These are phyloP conservation scores for Kodamaea ohmeri DNA, from an alignment of 1,139 yeast species.

Conservation along the genomic window DNA sequence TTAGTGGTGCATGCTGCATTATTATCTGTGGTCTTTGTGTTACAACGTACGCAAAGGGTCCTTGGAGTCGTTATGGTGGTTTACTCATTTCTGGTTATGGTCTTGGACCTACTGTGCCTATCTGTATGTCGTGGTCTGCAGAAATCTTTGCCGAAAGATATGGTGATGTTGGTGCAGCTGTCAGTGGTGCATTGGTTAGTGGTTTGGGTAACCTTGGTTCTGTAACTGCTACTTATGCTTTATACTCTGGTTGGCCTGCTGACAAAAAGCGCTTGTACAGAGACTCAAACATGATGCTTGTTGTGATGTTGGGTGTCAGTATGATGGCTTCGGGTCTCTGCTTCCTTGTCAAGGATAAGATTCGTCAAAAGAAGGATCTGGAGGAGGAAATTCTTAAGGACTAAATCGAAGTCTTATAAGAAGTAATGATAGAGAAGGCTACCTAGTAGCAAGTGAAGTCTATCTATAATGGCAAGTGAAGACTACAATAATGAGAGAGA, in stretches of 20 bases:
- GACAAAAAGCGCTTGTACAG: slow-evolving; percentile 60
- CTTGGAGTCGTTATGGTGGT: slow-evolving; percentile 81
- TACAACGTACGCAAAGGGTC: slow-evolving; percentile 68
- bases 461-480: too few species aligned
- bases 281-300: slow-evolving; percentile 82
- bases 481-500: too few species aligned
- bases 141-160: slow-evolving; percentile 69
- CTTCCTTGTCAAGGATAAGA: slow-evolving; percentile 26
- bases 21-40: slow-evolving; percentile 75
- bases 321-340: slow-evolving; percentile 48
- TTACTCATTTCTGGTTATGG: slow-evolving; percentile 81
- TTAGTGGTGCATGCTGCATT: slow-evolving; percentile 57
- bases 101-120: slow-evolving; percentile 87
- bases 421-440: too few species aligned
- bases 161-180: slow-evolving; percentile 85
- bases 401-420: too few species aligned
- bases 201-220: slow-evolving; percentile 87
- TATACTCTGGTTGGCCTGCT: slow-evolving; percentile 84
- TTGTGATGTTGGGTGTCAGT: slow-evolving; percentile 70
- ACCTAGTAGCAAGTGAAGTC: too few species aligned
- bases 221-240: slow-evolving; percentile 80
- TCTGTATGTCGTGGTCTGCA: slow-evolving; percentile 82
- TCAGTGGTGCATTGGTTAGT: slow-evolving; percentile 75
- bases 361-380: slow-evolving; percentile 15
- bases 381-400: slow-evolving; percentile 2